A percentile compares a stretch with the other conserved stretches of the same genome.
These are phyloP conservation scores for Tricholomella constricta DNA, from an alignment of 768 basidiomycete genomes.

Conservation along the genomic window DNA sequence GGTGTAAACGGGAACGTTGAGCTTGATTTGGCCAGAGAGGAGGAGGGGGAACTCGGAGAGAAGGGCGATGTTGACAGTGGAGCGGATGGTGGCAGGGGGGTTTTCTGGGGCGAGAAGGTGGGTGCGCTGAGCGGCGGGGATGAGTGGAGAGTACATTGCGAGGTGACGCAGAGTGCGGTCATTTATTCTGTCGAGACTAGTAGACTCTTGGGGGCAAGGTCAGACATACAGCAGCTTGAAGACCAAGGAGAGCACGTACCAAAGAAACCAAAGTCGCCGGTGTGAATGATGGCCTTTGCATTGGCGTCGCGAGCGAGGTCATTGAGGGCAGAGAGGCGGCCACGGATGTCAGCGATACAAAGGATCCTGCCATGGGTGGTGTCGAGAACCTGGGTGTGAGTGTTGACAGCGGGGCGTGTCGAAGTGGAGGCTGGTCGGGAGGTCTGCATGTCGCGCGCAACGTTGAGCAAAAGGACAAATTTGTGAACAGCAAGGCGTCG, in stretches of 20 bases:
- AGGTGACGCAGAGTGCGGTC: slow-evolving; percentile 96
- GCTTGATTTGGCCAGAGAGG: slow-evolving; percentile 86
- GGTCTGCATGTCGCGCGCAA: slow-evolving; percentile 45
- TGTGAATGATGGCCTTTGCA: slow-evolving; percentile 93
- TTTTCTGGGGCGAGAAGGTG: slow-evolving; percentile 78
- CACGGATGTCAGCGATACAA: slow-evolving; percentile 93
- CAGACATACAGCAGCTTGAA: slow-evolving; percentile 1
- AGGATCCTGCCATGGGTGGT: slow-evolving; percentile 83
- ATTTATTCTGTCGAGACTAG: slow-evolving; percentile 85
- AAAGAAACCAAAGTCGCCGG: slow-evolving; percentile 99
- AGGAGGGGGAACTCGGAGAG: slow-evolving; percentile 95
- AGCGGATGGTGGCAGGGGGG: slow-evolving; percentile 66
- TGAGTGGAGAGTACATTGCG: slow-evolving; percentile 94
- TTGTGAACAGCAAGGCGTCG: too few species aligned
- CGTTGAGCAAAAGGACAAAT: slow-evolving; percentile 17
- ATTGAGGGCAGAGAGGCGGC: slow-evolving; percentile 85
- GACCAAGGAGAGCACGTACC: slow-evolving; percentile 46
- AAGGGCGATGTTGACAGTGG: slow-evolving; percentile 71
- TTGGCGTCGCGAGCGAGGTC: slow-evolving; percentile 86
- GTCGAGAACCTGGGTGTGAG: slow-evolving; percentile 80
- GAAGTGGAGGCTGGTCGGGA: slow-evolving; percentile 63
- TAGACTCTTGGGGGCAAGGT: slow-evolving; percentile 51
- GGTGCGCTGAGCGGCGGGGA: slow-evolving; percentile 78
- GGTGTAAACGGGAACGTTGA: slow-evolving; percentile 92
- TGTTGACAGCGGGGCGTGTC: slow-evolving; percentile 65